Evolutionary conservation across 1,284 basidiomycete species (phyloP), one percentile per base, ranked within the genome.

Genomic region (Lentinus polychrous): DNA sequence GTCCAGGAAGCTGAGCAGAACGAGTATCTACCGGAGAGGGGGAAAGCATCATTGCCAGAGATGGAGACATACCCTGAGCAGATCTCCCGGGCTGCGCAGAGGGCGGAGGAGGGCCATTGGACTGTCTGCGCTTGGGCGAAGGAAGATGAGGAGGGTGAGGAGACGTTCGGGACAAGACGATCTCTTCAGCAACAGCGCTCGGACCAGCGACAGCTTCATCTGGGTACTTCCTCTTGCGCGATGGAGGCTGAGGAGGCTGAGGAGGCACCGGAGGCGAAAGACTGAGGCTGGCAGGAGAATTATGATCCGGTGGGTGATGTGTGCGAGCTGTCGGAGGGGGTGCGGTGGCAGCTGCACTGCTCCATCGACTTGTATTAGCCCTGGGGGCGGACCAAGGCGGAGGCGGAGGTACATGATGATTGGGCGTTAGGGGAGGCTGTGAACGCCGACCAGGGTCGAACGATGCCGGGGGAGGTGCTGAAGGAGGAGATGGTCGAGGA

Each of bases 381-480:
- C 27, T 27, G 5, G 17, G 17, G 3, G 39, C 39, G 14, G 80
- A 81, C 84, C 83, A 86, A 1, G 83, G 81, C n/a, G 83, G 81
- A 0, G 80, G 79, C 0, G 80, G 79, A 0, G 83, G 79, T 2
- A 73, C 65, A 23, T 67, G 65, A 46, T 66, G 68, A 1, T 54
- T 62, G 39, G 59, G 62, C 5, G 60, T 48, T 22, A 60, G 58
- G 1, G 62, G 10, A n/a, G 34, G 32, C 22, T 45, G 23, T 4
- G 22, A 45, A 36, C 17, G 44, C 22, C 4, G 8, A 15, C 11
- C 43, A 35, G 44, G 17, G 4, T 12, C 11, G 31, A 12, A 36
- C 8, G 56, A 43, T 20, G 63, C 52, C 7, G 52, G 27, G 1
- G 43, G 43, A 4, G 46, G 46, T 14, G 11, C 24, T 10, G 57